Evolutionary conservation across 805 yeast species (phyloP).

Genomic region (Barnettozyma pratensis): DNA sequence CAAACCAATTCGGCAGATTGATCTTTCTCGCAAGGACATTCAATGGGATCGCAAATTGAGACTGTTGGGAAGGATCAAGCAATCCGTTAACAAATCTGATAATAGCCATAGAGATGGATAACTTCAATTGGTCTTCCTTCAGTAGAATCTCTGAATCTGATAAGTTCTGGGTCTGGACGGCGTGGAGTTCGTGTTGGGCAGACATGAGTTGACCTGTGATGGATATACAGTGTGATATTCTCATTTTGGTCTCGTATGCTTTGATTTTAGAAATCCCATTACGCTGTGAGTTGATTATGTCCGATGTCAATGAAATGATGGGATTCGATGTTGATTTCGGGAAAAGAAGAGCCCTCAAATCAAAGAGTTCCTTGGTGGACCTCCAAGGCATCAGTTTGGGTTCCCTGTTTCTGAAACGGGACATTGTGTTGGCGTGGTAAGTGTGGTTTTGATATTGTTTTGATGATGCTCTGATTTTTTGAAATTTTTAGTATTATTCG

Average conservation of each 20-base stretch:
- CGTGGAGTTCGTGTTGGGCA: conserved; percentile 1
- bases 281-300: background rate
- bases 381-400: conserved; percentile 1
- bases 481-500: too few species aligned
- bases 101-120: conserved; percentile 49
- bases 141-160: background rate
- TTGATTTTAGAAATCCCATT: conserved; percentile 12
- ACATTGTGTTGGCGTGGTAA: background rate
- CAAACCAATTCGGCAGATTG: conserved; percentile 49
- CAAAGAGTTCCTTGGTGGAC: conserved; percentile 10
- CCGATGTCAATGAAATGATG: background rate
- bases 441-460: background rate
- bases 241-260: conserved; percentile 13
- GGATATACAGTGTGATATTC: conserved; percentile 17
- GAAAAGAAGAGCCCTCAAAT: conserved; percentile 13
- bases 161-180: background rate
- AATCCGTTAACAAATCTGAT: conserved; percentile 88
- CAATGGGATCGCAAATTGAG: conserved; percentile 75
- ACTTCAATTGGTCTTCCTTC: conserved; percentile 2
- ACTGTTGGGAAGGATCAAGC: conserved; percentile 80
- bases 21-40: conserved; percentile 31
- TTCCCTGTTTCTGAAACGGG: background rate
- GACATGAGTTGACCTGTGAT: conserved; percentile 15
- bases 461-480: too few species aligned
- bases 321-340: conserved; percentile 3